A percentile compares a stretch with the other conserved stretches of the same genome.
These are phyloP conservation scores for Yamadazyma oceani DNA, from an alignment of 1,139 yeast species.

Conservation along the genomic window DNA sequence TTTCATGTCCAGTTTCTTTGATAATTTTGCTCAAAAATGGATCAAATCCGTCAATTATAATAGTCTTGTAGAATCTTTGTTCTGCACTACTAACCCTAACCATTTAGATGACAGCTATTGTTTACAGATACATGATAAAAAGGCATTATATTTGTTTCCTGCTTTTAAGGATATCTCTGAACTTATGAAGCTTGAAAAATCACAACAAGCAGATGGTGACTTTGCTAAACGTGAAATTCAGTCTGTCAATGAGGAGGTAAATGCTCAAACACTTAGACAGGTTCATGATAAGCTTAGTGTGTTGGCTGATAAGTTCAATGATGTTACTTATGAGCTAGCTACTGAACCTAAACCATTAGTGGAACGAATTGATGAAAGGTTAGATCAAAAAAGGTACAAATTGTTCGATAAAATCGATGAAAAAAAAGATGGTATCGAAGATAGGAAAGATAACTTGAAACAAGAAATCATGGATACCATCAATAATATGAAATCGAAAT, in stretches of 20 bases:
- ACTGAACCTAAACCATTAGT: constrained; percentile 22
- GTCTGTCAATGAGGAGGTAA: constrained; percentile 11
- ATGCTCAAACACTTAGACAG: constrained; percentile 24
- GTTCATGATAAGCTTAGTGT: constrained; percentile 20
- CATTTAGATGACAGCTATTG: constrained; percentile 34
- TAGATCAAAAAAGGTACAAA: constrained; percentile 20
- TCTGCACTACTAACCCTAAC: constrained; percentile 36
- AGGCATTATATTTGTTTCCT: constrained; percentile 31
- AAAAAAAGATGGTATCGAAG: constrained; percentile 10
- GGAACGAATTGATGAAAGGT: constrained; percentile 21
- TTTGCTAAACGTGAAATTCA: background rate
- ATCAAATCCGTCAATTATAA: constrained; percentile 28
- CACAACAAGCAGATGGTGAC: background rate
- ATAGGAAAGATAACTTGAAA: constrained; percentile 7
- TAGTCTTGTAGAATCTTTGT: constrained; percentile 38
- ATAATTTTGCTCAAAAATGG: constrained; percentile 43
- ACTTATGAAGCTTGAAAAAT: constrained; percentile 1
- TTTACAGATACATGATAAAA: constrained; percentile 30
- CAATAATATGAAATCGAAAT: constrained; percentile 12
- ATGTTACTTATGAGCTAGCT: constrained; percentile 21
- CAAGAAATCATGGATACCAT: constrained; percentile 6
- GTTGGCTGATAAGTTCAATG: constrained; percentile 20
- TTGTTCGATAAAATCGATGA: constrained; percentile 16
- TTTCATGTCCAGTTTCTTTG: constrained; percentile 36
- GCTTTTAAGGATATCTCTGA: constrained; percentile 21